Percentiles rank a stretch among this genome's conserved stretches.
Evolutionary conservation across 495 filamentous ascomycete species (phyloP).

Genomic region (Penicillium subrubescens): DNA sequence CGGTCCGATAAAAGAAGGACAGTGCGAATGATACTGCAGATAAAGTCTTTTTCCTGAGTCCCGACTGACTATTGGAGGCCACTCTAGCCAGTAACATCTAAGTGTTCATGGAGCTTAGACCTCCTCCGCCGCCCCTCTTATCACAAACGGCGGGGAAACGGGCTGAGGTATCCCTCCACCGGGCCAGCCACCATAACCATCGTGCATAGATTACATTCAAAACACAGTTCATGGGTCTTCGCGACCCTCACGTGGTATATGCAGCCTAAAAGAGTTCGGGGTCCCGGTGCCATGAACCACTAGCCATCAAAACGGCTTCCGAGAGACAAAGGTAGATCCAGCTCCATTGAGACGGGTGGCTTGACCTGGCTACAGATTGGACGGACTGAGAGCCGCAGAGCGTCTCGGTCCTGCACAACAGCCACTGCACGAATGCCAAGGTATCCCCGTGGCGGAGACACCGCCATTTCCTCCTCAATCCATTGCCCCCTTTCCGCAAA

Average conservation of each 20-base stretch:
- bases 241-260: background rate
- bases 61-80: slow-evolving; percentile 13
- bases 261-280: background rate
- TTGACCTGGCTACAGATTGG: slow-evolving; percentile 9
- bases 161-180: slow-evolving; percentile 11
- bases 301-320: background rate
- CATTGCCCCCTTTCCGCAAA: background rate
- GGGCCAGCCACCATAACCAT: background rate
- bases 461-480: slow-evolving; percentile 29
- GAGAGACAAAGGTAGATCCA: background rate
- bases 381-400: slow-evolving; percentile 18
- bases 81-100: slow-evolving; percentile 14
- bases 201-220: background rate
- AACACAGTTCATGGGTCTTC: background rate
- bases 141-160: slow-evolving; percentile 22
- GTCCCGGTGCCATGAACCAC: background rate
- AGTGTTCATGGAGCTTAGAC: slow-evolving; percentile 19
- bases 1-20: slow-evolving; percentile 13
- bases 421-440: slow-evolving; percentile 27
- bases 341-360: background rate
- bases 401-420: slow-evolving; percentile 24
- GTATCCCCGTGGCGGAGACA: slow-evolving; percentile 26
- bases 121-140: slow-evolving; percentile 18
- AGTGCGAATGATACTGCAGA: slow-evolving; percentile 18
- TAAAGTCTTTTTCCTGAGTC: background rate